Base-by-base conservation (phyloP, 805 yeast genomes). In the Wickerhamomyces canadensis region DNA sequence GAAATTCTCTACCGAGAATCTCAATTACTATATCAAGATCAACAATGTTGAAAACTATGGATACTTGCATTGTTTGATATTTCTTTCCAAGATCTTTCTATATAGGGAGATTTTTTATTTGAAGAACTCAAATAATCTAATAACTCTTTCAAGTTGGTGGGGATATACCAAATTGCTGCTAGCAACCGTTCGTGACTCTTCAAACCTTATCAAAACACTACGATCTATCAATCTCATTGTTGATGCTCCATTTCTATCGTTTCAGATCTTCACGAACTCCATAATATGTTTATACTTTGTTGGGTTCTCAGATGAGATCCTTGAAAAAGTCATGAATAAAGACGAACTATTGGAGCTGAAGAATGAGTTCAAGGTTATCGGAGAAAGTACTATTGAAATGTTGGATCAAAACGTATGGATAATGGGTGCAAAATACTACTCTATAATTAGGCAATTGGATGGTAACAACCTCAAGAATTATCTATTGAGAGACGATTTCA, bases 211-310 rank as follows among this genome's bases (percentile, higher is more conserved):
- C 13, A 45, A 44, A 16, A 48, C 52, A 2, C 41, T 62, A 17
- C 43, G 53, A 13, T 50, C 54, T 2, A 44, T 50, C 10, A 52
- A 57, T 37, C 37, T 50, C 35, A 60, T 63, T 61, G 64, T 63
- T 9, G 53, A 60, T 30, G 66, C 68, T 5, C 68, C 68, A 13
- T 61, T 62, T 38, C 58, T 65, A 7, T 63, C 65, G 2, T 61
- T 63, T 40, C 60, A 63, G 37, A 55, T 62, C 7, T 63, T 61
- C 46, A 61, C 67, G 13, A 48, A 55, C 19, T 60, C 64, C 2
- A 60, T 59, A 10, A 62, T 65, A 1, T 48, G 61, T 17, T 46
- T 61, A 16, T 63, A 59, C 32, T 47, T 63, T 33, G 46, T 56
- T 27, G 52, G 58, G 0, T 61, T 59, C 40, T 62, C 67, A 3